These are phyloP conservation scores for Ceratobasidium sp. DNA, from an alignment of 1,284 basidiomycete species.

Conservation along the genomic window DNA sequence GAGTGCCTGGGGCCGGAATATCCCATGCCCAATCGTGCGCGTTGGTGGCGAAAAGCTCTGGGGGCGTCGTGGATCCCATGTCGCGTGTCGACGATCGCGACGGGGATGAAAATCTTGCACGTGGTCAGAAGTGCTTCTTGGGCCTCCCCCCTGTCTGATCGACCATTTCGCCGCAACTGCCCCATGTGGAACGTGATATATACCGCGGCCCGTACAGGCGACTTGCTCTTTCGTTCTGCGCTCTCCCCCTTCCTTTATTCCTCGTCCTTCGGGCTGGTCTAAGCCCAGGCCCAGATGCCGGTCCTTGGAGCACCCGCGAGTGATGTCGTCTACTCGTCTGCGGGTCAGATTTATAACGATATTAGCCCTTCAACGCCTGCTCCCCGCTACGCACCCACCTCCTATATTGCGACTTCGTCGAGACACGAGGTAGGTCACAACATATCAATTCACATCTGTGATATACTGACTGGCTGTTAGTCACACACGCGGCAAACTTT, in stretches of 20 bases:
- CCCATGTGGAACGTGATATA: constrained; percentile 27
- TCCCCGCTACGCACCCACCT: not conserved
- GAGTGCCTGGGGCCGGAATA: not conserved
- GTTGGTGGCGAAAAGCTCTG: constrained; percentile 2
- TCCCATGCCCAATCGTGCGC: not conserved
- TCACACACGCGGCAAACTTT: constrained; percentile 5
- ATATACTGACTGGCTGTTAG: not conserved
- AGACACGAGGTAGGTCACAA: constrained; percentile 10
- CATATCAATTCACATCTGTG: not conserved
- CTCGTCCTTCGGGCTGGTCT: not conserved
- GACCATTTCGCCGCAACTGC: constrained; percentile 1
- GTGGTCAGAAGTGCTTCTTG: not conserved
- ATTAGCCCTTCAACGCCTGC: not conserved
- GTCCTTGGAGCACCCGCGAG: constrained; percentile 18
- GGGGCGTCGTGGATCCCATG: not conserved
- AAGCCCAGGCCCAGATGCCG: constrained; percentile 15
- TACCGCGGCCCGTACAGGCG: constrained; percentile 4
- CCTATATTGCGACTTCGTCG: not conserved
- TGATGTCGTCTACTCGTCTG: constrained; percentile 4
- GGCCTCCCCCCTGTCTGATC: not conserved
- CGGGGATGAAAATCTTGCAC: constrained; percentile 7
- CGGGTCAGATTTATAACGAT: constrained; percentile 3
- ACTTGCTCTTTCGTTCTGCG: constrained; percentile 3
- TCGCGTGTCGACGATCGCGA: constrained; percentile 27
- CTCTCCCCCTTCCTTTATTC: constrained; percentile 17